phyloP scores from a whole-genome alignment of 2,329 filamentous ascomycete species.

The Alternaria novae-zelandiae region DNA sequence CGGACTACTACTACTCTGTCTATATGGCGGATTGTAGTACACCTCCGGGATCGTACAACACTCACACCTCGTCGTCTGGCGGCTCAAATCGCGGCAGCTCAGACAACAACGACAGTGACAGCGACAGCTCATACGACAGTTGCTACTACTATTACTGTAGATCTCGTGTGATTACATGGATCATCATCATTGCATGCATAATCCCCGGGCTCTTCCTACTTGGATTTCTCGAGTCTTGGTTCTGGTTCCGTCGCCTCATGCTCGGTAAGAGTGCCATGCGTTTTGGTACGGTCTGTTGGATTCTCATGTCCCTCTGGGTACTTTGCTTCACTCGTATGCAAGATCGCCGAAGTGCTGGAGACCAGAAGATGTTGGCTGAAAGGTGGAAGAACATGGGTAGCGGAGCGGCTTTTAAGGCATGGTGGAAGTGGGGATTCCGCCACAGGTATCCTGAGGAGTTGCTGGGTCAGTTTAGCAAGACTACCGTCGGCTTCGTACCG shows the following conservation, averaged over 20 bases:
- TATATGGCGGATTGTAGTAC: constrained; percentile 37
- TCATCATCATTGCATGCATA: constrained; percentile 38
- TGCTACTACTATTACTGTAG: constrained; percentile 21
- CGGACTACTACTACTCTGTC: constrained; percentile 30
- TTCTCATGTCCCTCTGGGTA: constrained; percentile 38
- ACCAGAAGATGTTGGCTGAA: constrained; percentile 37
- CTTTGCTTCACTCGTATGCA: constrained; percentile 43
- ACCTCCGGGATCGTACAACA: constrained; percentile 16
- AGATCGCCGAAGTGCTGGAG: constrained; percentile 36
- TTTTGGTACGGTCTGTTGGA: constrained; percentile 42
- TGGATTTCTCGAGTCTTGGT: constrained; percentile 40
- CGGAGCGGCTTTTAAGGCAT: constrained; percentile 40
- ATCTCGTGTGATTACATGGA: constrained; percentile 23
- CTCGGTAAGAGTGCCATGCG: constrained; percentile 37
- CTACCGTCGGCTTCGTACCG: constrained; percentile 38
- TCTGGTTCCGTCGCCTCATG: constrained; percentile 48
- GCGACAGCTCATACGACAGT: constrained; percentile 9
- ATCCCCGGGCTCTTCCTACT: constrained; percentile 40
- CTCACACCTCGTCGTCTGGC: not conserved
- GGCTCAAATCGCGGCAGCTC: not conserved
- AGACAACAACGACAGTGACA: not conserved
- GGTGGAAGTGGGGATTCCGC: constrained; percentile 42
- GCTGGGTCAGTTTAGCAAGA: constrained; percentile 38
- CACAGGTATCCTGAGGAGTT: constrained; percentile 37
- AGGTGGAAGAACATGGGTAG: constrained; percentile 38